Percentiles rank a stretch among this genome's conserved stretches.
Conservation (phyloP, 257 asterid species). For the Solanum etuberosum region DNA sequence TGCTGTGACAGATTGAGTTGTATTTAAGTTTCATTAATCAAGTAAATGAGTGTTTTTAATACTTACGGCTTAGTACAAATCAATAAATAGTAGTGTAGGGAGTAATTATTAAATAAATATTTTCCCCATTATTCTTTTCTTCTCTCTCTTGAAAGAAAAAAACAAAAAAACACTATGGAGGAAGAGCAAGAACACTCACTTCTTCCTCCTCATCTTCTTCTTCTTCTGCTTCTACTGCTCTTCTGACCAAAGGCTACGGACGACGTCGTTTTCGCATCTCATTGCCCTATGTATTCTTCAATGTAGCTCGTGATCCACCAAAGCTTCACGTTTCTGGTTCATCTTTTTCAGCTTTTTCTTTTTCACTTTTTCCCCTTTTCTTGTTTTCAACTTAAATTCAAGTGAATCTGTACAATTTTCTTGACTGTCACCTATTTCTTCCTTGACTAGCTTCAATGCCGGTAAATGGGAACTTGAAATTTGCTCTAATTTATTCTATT, state of each 20-base stretch:
- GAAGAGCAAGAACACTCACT: slow-evolving; percentile 1
- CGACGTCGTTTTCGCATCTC: neutral
- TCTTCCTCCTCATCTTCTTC: neutral
- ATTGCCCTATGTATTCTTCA: neutral
- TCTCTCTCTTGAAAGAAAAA: neutral
- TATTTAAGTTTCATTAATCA: no score
- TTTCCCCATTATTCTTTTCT: neutral
- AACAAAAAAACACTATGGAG: neutral
- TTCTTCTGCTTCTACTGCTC: neutral
- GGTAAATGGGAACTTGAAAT: neutral
- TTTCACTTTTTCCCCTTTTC: neutral
- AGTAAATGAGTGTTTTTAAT: no score
- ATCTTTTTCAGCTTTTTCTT: neutral
- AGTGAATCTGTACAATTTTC: neutral
- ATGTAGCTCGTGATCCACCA: slow-evolving; percentile 2
- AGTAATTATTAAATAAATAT: neutral
- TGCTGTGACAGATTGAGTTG: no score
- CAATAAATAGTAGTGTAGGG: neutral
- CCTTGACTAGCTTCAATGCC: neutral
- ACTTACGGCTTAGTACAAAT: neutral
- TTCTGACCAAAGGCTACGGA: neutral
- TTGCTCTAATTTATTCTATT: neutral
- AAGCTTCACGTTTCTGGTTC: slow-evolving; percentile 4
- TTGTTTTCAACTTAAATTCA: neutral
- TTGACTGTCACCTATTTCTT: neutral